Conservation (phyloP, 2,329 filamentous ascomycete species). For the Cryphonectria japonica region DNA sequence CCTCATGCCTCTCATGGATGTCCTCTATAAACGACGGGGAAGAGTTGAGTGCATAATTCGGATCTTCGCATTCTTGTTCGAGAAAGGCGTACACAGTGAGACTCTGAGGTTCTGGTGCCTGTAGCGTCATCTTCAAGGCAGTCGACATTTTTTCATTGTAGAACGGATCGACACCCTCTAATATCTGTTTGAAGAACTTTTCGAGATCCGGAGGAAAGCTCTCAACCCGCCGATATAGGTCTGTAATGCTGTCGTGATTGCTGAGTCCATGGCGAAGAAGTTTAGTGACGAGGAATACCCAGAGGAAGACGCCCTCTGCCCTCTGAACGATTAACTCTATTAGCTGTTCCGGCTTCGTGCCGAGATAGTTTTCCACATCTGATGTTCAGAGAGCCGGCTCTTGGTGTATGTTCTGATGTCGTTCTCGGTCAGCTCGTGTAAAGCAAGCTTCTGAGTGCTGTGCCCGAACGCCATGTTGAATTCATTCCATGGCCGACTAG, state of each 20-base stretch:
- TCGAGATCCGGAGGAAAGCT: constrained; percentile 9
- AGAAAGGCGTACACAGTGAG: neutral
- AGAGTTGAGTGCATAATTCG: neutral
- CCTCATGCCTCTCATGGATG: neutral
- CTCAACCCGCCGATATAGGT: neutral
- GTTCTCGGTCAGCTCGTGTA: constrained; percentile 1
- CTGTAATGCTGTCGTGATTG: neutral
- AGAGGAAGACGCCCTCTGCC: constrained; percentile 15
- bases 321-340: neutral
- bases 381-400: constrained; percentile 2
- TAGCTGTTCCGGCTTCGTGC: neutral
- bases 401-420: neutral
- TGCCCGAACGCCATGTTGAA: constrained; percentile 8
- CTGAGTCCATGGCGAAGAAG: constrained; percentile 8
- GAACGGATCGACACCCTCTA: constrained; percentile 12
- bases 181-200: constrained; percentile 2
- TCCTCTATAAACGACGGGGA: neutral
- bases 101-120: neutral
- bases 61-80: constrained; percentile 3
- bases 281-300: constrained; percentile 15
- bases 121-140: neutral
- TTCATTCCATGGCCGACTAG: constrained; percentile 18
- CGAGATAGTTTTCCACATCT: neutral
- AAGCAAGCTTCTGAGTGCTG: neutral
- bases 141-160: constrained; percentile 12